phyloP scores from a whole-genome alignment of 768 basidiomycete genomes.

The Trametes elegans region DNA sequence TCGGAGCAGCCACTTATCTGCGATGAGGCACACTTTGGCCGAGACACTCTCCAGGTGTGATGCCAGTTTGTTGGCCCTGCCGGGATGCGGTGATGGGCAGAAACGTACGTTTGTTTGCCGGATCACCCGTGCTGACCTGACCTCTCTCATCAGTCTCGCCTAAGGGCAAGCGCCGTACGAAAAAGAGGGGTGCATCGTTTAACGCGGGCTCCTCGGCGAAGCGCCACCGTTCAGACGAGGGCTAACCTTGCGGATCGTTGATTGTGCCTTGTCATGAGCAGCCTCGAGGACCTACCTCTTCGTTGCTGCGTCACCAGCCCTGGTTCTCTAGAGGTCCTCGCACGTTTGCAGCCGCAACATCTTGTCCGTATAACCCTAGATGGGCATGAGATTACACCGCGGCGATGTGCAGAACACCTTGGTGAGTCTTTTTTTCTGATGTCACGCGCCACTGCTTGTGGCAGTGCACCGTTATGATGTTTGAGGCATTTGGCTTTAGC shows the following conservation, averaged over 20 bases:
- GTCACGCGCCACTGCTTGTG: neutral
- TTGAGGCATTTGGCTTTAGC: slow-evolving; percentile 96
- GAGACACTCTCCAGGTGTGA: slow-evolving; percentile 1
- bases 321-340: too few species aligned
- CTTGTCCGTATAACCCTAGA: too few species aligned
- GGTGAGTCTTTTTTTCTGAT: neutral
- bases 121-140: neutral
- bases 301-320: too few species aligned
- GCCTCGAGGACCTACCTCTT: too few species aligned
- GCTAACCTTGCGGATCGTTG: neutral
- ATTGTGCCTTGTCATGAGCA: too few species aligned
- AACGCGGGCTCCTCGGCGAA: neutral
- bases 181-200: slow-evolving; percentile 3
- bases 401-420: too few species aligned
- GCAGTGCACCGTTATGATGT: slow-evolving; percentile 52
- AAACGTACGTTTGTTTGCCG: slow-evolving; percentile 8
- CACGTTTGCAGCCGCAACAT: too few species aligned
- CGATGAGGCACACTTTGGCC: neutral
- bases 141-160: neutral
- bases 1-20: neutral
- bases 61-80: slow-evolving; percentile 12
- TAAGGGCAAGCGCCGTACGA: slow-evolving; percentile 12
- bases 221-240: slow-evolving; percentile 2
- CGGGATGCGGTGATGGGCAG: neutral
- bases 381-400: too few species aligned